These are phyloP conservation scores for Neurospora hispaniola DNA, from an alignment of 495 filamentous ascomycete species.

Conservation along the genomic window DNA sequence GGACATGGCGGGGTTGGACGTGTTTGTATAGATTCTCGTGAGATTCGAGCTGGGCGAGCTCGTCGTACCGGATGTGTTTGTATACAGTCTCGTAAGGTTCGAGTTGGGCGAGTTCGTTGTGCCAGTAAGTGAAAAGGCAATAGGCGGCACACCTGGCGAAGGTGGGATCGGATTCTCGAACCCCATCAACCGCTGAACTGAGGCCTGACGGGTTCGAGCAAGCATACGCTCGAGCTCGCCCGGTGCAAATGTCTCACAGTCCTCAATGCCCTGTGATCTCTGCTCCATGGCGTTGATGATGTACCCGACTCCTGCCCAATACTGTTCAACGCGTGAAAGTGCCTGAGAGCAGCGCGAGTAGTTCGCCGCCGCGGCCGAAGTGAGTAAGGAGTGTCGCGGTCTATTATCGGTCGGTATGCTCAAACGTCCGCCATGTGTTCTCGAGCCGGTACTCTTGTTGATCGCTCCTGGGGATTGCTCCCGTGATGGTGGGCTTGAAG, in stretches of 20 bases:
- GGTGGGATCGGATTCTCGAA: slow-evolving; percentile 19
- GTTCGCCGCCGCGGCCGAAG: slow-evolving; percentile 64
- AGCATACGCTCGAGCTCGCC: slow-evolving; percentile 77
- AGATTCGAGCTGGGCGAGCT: background rate
- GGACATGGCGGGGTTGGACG: background rate
- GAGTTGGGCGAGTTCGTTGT: slow-evolving; percentile 74
- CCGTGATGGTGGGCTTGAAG: slow-evolving; percentile 46
- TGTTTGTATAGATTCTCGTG: background rate
- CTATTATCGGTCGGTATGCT: slow-evolving; percentile 32
- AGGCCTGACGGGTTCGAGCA: slow-evolving; percentile 47
- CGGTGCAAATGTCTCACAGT: slow-evolving; percentile 65
- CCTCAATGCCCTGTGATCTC: slow-evolving; percentile 72
- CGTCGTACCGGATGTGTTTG: background rate
- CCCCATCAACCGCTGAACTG: slow-evolving; percentile 18
- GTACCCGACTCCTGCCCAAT: slow-evolving; percentile 80
- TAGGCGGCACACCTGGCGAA: slow-evolving; percentile 39
- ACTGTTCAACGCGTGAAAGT: slow-evolving; percentile 60
- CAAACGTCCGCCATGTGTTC: background rate
- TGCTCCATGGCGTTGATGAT: slow-evolving; percentile 80
- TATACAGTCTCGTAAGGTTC: slow-evolving; percentile 61
- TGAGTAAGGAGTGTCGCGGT: slow-evolving; percentile 60
- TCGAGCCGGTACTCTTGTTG: slow-evolving; percentile 5
- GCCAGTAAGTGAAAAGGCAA: slow-evolving; percentile 70
- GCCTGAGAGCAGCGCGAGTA: slow-evolving; percentile 77
- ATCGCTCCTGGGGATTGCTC: slow-evolving; percentile 33